These are phyloP conservation scores for Fistulifera solaris DNA, from an alignment of 108 stramenopile genomes.

Conservation along the genomic window DNA sequence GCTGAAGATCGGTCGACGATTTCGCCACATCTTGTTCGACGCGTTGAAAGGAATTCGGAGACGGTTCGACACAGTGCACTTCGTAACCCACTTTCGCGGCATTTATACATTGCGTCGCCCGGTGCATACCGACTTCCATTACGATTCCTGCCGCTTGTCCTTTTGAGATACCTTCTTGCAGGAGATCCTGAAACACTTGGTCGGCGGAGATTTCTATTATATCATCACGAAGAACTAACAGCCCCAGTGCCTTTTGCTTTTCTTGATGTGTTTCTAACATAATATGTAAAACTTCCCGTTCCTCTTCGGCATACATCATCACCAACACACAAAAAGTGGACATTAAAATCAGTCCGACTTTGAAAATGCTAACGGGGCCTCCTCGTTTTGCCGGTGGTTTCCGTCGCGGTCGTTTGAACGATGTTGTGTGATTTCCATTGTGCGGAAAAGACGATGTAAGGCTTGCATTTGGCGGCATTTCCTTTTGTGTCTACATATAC, in stretches of 20 bases:
- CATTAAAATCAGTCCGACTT: no score
- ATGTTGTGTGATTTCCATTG: no score
- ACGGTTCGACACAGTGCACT: slow-evolving; percentile 23
- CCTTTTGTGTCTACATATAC: no score
- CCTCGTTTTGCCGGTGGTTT: no score
- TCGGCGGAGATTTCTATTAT: no score
- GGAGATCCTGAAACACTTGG: no score
- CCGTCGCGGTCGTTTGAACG: no score
- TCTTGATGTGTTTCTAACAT: slow-evolving; percentile 17
- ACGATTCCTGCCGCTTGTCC: neutral
- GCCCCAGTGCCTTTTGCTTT: neutral
- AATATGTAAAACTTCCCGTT: slow-evolving; percentile 13
- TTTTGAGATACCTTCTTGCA: no score
- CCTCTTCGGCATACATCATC: slow-evolving; percentile 6
- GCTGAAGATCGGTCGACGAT: neutral
- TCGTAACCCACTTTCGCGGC: slow-evolving; percentile 12
- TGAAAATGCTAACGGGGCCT: no score
- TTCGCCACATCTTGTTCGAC: neutral
- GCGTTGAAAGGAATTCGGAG: slow-evolving; percentile 12
- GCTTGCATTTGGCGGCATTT: no score
- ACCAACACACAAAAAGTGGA: slow-evolving; percentile 12
- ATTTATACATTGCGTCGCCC: slow-evolving; percentile 12
- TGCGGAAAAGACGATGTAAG: no score
- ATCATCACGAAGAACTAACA: no score
- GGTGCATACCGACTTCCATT: slow-evolving; percentile 10